A percentile compares a stretch with the other conserved stretches of the same genome.
phyloP scores from a whole-genome alignment of 495 filamentous ascomycete species.

The Penicillium macrosclerotiorum region DNA sequence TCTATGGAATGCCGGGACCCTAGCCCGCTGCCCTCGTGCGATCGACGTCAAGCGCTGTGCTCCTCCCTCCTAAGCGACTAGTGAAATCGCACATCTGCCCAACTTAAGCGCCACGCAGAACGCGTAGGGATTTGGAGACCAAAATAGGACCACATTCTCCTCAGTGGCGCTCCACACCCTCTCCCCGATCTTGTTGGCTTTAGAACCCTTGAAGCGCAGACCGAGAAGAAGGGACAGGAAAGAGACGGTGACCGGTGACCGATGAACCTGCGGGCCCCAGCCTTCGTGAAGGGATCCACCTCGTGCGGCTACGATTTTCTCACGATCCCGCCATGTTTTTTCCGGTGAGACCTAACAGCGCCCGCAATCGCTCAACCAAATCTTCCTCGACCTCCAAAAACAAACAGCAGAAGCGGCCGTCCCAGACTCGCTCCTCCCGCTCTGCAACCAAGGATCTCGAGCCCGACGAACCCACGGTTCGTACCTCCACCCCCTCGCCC shows the following conservation, averaged over 20 bases:
- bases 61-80: conserved; percentile 11
- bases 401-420: conserved; percentile 31
- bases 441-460: conserved; percentile 50
- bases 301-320: conserved; percentile 27
- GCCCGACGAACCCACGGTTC: conserved; percentile 32
- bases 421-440: conserved; percentile 39
- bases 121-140: conserved; percentile 15
- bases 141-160: conserved; percentile 22
- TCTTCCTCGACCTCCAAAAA: conserved; percentile 29
- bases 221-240: conserved; percentile 6
- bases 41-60: conserved; percentile 21
- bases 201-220: neutral
- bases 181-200: neutral
- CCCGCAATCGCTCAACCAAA: conserved; percentile 31
- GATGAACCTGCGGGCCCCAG: conserved; percentile 24
- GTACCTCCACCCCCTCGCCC: conserved; percentile 35
- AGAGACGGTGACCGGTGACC: conserved; percentile 5
- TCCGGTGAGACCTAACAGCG: conserved; percentile 43
- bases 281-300: conserved; percentile 23
- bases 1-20: conserved; percentile 15
- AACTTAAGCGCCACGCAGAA: conserved; percentile 40
- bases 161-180: conserved; percentile 11
- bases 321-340: conserved; percentile 44
- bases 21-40: conserved; percentile 6
- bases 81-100: conserved; percentile 15